phyloP scores from a whole-genome alignment of 1,139 yeast genomes.

The Yamadazyma trypodendri region DNA sequence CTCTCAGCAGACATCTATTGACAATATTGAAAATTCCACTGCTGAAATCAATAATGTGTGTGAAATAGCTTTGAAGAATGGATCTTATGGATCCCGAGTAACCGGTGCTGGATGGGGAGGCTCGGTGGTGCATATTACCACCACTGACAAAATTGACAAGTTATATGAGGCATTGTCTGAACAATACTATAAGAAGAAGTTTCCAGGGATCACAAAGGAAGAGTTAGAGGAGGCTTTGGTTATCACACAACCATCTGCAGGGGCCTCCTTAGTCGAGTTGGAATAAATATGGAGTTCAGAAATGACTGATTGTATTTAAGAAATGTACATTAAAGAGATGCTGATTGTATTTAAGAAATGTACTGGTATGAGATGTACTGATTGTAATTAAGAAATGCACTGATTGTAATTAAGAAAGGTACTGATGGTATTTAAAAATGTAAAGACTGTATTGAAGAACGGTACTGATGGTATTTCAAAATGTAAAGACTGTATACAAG shows the following conservation, averaged over 20 bases:
- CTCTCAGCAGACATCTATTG: conserved; percentile 53
- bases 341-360: no score
- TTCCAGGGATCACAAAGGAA: conserved; percentile 45
- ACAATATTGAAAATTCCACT: conserved; percentile 52
- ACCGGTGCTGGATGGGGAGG: conserved; percentile 90
- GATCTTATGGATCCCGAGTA: conserved; percentile 65
- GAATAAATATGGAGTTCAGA: background rate
- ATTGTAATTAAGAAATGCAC: no score
- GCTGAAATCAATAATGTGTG: conserved; percentile 56
- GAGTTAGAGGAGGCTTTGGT: conserved; percentile 54
- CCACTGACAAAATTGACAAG: conserved; percentile 40
- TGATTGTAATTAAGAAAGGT: no score
- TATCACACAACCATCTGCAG: conserved; percentile 58
- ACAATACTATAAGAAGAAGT: conserved; percentile 49
- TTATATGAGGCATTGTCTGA: conserved; percentile 48
- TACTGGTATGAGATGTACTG: no score
- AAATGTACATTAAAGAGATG: no score
- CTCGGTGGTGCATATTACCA: conserved; percentile 63
- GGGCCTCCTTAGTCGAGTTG: conserved; percentile 44
- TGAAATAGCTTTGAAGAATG: conserved; percentile 51
- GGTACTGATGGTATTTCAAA: no score
- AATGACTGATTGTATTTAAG: no score
- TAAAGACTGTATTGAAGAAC: no score
- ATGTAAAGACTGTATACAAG: no score
- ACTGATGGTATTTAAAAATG: no score